phyloP scores from a whole-genome alignment of 1,284 basidiomycete genomes.

The Rhizoctonia solani region DNA sequence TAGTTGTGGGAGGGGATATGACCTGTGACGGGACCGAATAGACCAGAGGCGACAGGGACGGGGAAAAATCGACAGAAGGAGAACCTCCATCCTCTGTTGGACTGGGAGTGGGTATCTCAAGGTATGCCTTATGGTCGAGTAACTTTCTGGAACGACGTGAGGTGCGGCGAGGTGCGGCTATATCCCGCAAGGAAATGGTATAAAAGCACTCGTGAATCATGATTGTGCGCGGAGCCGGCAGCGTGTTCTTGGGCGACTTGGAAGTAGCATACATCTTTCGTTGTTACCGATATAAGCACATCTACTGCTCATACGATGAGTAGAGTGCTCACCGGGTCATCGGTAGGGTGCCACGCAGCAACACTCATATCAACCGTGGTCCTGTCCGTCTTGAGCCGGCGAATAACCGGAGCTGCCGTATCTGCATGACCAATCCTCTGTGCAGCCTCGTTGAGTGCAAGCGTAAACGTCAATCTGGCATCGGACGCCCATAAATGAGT shows the following conservation, averaged over 20 bases:
- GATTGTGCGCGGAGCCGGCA: slow-evolving; percentile 10
- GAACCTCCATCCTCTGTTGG: too few relatives aligned
- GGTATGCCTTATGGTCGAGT: too few relatives aligned
- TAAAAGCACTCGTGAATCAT: slow-evolving; percentile 34
- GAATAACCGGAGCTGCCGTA: slow-evolving; percentile 10
- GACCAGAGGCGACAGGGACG: too few relatives aligned
- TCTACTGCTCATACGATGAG: too few relatives aligned
- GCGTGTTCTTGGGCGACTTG: not conserved
- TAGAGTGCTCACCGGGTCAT: slow-evolving; percentile 25
- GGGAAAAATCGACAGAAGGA: too few relatives aligned
- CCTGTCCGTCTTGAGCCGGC: slow-evolving; percentile 7
- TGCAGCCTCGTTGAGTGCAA: slow-evolving; percentile 24
- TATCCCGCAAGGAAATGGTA: slow-evolving; percentile 18
- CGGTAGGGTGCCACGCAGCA: slow-evolving; percentile 26
- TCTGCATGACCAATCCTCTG: slow-evolving; percentile 13
- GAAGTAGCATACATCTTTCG: slow-evolving; percentile 26
- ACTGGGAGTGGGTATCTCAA: too few relatives aligned
- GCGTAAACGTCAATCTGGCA: slow-evolving; percentile 13
- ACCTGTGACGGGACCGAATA: too few relatives aligned
- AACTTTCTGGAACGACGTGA: too few relatives aligned
- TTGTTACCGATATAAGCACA: too few relatives aligned
- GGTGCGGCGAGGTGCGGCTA: not conserved
- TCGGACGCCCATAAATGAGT: slow-evolving; percentile 11
- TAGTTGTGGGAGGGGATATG: too few relatives aligned
- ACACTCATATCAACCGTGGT: slow-evolving; percentile 21